These are phyloP conservation scores for Zygotorulaspora mrakii DNA, from an alignment of 1,139 yeast species.

Conservation along the genomic window DNA sequence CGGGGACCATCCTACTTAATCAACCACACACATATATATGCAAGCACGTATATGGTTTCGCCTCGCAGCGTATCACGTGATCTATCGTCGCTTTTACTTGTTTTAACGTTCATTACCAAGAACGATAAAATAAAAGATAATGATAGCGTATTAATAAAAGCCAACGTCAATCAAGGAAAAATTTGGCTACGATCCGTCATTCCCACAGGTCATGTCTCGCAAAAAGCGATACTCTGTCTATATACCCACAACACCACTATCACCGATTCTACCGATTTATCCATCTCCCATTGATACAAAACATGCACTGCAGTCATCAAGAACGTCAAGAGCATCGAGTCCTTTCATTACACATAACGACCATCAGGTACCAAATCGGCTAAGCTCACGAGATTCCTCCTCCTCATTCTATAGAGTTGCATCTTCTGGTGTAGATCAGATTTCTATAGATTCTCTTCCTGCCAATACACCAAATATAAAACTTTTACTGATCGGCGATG, in stretches of 20 bases:
- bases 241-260: conserved; percentile 14
- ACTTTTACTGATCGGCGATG: conserved; percentile 40
- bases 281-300: conserved; percentile 11
- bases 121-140: not conserved
- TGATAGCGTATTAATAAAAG: not conserved
- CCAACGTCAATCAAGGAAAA: no score
- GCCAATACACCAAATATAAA: conserved; percentile 35
- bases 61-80: conserved; percentile 1
- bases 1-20: no score
- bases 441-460: conserved; percentile 14
- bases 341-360: conserved; percentile 12
- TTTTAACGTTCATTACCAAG: not conserved
- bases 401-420: conserved; percentile 10
- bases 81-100: not conserved
- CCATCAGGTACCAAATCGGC: conserved; percentile 1
- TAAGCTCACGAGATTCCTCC: conserved; percentile 5
- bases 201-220: conserved; percentile 10
- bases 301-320: conserved; percentile 7
- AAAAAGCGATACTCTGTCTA: conserved; percentile 18
- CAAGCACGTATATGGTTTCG: not conserved
- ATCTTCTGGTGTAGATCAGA: conserved; percentile 10
- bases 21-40: no score
- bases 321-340: conserved; percentile 14
- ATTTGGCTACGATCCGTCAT: no score
- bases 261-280: conserved; percentile 19